Evolutionary conservation across 1,284 basidiomycete genomes (phyloP).

Genomic region (Xanthoconium separans): DNA sequence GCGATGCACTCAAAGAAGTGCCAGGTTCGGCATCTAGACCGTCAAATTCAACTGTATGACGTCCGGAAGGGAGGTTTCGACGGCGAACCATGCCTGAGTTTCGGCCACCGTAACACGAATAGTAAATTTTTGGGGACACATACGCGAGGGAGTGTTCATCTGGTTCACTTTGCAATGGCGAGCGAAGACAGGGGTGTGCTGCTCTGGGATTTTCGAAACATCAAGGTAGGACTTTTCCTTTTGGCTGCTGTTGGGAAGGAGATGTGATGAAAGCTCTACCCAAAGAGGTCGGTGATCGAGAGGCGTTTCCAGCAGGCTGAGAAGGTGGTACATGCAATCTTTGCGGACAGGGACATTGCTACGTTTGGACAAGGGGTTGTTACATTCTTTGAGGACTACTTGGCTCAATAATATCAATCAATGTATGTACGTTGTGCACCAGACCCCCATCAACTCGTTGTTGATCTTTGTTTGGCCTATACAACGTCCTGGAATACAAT

Average conservation of each 20-base stretch:
- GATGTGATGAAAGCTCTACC: constrained; percentile 23
- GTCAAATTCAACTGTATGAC: constrained; percentile 50
- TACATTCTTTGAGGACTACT: constrained; percentile 40
- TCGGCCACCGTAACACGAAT: constrained; percentile 39
- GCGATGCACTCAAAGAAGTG: constrained; percentile 13
- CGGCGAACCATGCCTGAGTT: constrained; percentile 41
- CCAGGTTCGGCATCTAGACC: constrained; percentile 48
- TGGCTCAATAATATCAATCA: constrained; percentile 19
- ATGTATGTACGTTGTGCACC: too few species aligned
- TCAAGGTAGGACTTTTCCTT: constrained; percentile 35
- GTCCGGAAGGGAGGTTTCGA: constrained; percentile 38
- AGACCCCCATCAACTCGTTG: neutral
- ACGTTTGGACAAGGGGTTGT: constrained; percentile 41
- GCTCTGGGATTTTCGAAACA: constrained; percentile 52
- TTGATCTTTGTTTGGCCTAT: constrained; percentile 26
- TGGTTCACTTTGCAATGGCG: constrained; percentile 45
- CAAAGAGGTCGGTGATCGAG: constrained; percentile 36
- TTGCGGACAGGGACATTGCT: constrained; percentile 39
- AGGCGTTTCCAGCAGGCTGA: constrained; percentile 34
- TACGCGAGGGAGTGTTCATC: constrained; percentile 34
- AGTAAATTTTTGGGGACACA: constrained; percentile 22
- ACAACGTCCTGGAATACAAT: neutral
- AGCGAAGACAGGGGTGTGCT: constrained; percentile 44
- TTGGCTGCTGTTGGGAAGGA: constrained; percentile 8
- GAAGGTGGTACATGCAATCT: constrained; percentile 43